Evolutionary conservation across 257 asterid genomes (phyloP).

Genomic region (Anisodus acutangulus): DNA sequence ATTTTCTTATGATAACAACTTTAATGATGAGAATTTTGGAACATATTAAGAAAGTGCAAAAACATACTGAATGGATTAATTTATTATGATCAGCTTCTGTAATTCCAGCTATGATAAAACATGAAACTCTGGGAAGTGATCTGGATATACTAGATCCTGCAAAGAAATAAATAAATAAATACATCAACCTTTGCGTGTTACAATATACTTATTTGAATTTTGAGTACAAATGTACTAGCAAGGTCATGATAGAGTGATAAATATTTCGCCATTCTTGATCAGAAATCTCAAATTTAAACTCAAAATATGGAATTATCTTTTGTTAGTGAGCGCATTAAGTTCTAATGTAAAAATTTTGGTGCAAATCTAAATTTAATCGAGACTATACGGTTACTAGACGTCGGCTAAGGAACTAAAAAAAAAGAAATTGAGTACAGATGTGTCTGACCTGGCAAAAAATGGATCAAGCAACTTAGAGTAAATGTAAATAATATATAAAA

Average conservation of each 20-base stretch:
- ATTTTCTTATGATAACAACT: not conserved
- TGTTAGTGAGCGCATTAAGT: not conserved
- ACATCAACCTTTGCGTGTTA: not conserved
- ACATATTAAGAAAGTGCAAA: not conserved
- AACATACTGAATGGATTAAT: not conserved
- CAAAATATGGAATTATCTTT: not conserved
- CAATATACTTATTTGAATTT: not conserved
- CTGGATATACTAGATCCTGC: not conserved
- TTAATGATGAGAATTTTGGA: not conserved
- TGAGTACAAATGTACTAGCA: no score
- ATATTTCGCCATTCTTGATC: not conserved
- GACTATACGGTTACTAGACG: no score
- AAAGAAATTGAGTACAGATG: not conserved
- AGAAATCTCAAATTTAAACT: not conserved
- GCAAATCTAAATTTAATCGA: no score
- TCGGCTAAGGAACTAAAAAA: not conserved
- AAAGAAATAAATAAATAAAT: not conserved
- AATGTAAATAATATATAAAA: not conserved
- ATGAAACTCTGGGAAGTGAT: not conserved
- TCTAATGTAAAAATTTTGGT: not conserved
- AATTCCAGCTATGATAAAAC: not conserved
- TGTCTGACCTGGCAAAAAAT: not conserved
- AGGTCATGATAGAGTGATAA: not conserved
- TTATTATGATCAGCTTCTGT: not conserved
- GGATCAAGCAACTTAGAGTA: not conserved